Conservation (phyloP, 2,329 filamentous ascomycete genomes). For the Fusarium buxicola region DNA sequence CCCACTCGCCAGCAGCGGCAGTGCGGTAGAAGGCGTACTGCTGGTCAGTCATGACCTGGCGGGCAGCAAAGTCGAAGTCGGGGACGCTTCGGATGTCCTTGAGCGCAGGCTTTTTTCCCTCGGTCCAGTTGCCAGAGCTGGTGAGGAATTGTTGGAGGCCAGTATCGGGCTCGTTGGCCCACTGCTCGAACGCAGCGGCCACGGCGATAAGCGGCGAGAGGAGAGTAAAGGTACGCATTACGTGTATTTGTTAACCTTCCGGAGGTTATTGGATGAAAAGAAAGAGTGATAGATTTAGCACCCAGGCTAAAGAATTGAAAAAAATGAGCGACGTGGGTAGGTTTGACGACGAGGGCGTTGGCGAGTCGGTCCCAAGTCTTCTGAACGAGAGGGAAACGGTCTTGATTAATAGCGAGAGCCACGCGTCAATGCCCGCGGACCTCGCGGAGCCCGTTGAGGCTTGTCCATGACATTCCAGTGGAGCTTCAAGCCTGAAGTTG, state of each 20-base stretch:
- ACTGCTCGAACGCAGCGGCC: slow-evolving; percentile 47
- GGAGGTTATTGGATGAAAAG: slow-evolving; percentile 20
- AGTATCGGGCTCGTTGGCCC: slow-evolving; percentile 52
- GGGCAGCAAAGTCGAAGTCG: slow-evolving; percentile 63
- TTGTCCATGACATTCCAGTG: slow-evolving; percentile 18
- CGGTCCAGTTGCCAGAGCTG: slow-evolving; percentile 47
- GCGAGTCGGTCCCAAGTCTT: background rate
- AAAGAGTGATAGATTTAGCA: slow-evolving; percentile 16
- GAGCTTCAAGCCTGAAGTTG: slow-evolving; percentile 28
- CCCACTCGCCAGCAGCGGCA: slow-evolving; percentile 62
- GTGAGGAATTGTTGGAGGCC: slow-evolving; percentile 47
- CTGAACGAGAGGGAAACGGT: background rate
- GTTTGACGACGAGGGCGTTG: background rate
- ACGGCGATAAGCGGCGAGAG: slow-evolving; percentile 38
- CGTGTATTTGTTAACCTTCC: slow-evolving; percentile 16
- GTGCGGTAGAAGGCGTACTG: slow-evolving; percentile 63
- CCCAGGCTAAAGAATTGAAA: background rate
- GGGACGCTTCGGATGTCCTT: slow-evolving; percentile 57
- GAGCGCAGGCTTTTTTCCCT: slow-evolving; percentile 53
- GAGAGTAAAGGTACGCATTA: slow-evolving; percentile 33
- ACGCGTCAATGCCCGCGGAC: background rate
- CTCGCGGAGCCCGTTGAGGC: background rate
- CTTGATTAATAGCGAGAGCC: slow-evolving; percentile 11
- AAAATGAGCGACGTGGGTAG: slow-evolving; percentile 1
- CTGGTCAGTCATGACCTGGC: slow-evolving; percentile 54